Percentiles rank a stretch among this genome's conserved stretches.
These are phyloP conservation scores for Backusella morwellensis DNA, from an alignment of 192 early-diverging fungal species.

Conservation along the genomic window DNA sequence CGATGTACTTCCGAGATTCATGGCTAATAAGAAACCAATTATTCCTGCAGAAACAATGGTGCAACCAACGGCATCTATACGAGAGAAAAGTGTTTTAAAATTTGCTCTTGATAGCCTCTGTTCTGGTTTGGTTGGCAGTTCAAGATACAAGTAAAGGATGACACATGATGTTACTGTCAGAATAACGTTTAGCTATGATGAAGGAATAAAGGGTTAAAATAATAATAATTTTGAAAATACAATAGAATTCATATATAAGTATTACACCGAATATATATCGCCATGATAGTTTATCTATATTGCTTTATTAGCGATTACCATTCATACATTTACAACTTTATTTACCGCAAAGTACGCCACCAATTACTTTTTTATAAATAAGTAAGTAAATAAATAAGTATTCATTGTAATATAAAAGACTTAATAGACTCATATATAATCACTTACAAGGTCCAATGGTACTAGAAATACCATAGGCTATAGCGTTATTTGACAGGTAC, in stretches of 20 bases:
- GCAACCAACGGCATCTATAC: not conserved
- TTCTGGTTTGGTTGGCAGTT: not conserved
- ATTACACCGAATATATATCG: constrained; percentile 1
- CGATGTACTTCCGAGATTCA: not conserved
- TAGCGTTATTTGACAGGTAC: not conserved
- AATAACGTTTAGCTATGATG: not conserved
- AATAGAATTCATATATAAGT: not conserved
- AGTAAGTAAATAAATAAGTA: not conserved
- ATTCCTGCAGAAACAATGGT: not conserved
- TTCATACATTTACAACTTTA: not conserved
- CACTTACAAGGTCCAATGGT: not conserved
- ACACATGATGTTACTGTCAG: not conserved
- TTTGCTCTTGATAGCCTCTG: not conserved
- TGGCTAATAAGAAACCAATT: not conserved
- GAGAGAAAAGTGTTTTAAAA: not conserved
- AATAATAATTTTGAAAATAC: not conserved
- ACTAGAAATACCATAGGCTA: not conserved
- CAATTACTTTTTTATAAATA: not conserved
- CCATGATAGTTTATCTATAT: not conserved
- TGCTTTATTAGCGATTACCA: not conserved
- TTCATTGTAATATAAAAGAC: not conserved
- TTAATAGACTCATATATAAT: not conserved
- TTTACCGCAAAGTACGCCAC: not conserved
- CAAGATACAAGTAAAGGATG: not conserved
- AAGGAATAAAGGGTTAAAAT: not conserved